These are phyloP conservation scores for Hawksworthiomyces lignivorus DNA, from an alignment of 2,329 filamentous ascomycete genomes.

Conservation along the genomic window DNA sequence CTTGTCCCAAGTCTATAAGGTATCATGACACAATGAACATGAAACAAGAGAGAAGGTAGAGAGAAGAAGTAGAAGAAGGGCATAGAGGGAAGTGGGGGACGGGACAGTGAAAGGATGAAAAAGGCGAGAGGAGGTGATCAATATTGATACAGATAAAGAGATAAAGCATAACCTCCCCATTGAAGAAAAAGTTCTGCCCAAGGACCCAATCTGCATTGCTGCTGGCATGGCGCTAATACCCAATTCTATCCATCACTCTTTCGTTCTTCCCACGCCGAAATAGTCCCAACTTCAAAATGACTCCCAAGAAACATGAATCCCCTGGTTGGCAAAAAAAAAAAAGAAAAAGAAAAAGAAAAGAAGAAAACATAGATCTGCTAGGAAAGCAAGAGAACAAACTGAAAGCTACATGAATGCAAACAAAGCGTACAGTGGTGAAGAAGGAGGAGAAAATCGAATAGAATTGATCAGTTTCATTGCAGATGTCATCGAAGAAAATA, in stretches of 20 bases:
- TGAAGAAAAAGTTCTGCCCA: neutral
- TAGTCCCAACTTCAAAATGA: too few species aligned
- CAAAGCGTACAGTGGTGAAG: too few species aligned
- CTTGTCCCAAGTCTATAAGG: constrained; percentile 13
- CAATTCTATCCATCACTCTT: too few species aligned
- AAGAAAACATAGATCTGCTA: neutral
- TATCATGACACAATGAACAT: constrained; percentile 10
- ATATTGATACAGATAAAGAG: constrained; percentile 3
- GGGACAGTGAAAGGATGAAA: neutral
- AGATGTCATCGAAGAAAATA: too few species aligned
- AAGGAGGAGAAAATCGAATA: too few species aligned
- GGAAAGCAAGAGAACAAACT: neutral
- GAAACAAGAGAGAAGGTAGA: constrained; percentile 5
- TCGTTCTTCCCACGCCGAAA: too few species aligned
- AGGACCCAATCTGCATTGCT: neutral
- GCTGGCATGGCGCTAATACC: neutral
- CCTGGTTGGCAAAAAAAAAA: neutral
- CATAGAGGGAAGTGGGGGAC: too few species aligned
- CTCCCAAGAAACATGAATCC: neutral
- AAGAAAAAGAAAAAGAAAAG: neutral
- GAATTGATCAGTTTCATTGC: too few species aligned
- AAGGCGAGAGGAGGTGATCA: neutral
- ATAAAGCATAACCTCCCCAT: too few species aligned
- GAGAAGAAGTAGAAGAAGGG: neutral
- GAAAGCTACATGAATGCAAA: too few species aligned